Percentiles rank a stretch among this genome's conserved stretches.
Evolutionary conservation across 768 basidiomycete genomes (phyloP).

Genomic region (Mycena pura): DNA sequence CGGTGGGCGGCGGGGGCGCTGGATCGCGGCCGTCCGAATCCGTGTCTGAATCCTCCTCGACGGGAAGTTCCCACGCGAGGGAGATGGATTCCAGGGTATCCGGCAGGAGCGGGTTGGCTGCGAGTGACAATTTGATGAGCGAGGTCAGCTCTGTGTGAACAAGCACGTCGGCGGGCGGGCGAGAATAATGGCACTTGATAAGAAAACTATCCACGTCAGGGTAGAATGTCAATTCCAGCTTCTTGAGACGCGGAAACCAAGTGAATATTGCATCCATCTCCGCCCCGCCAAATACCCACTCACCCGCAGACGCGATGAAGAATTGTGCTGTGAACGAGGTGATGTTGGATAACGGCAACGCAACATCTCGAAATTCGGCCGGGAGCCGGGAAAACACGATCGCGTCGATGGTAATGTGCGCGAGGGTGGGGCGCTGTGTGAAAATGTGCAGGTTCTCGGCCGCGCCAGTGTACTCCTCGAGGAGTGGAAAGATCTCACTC

Average conservation of each 20-base stretch:
- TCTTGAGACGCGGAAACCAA: background rate
- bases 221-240: background rate
- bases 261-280: background rate
- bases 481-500: background rate
- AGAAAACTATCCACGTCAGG: background rate
- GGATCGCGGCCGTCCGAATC: background rate
- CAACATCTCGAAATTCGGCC: background rate
- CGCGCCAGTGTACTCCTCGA: background rate
- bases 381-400: background rate
- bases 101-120: background rate
- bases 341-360: background rate
- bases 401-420: background rate
- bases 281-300: background rate
- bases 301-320: background rate
- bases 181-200: background rate
- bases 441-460: background rate
- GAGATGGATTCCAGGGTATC: background rate
- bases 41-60: background rate
- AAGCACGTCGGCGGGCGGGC: background rate
- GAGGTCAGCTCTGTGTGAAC: background rate
- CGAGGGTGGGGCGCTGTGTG: background rate
- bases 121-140: background rate
- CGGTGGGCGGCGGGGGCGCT: background rate
- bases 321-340: background rate
- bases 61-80: background rate